Evolutionary conservation across 2,329 filamentous ascomycete genomes (phyloP).

Genomic region (Phyllosticta citriasiana): DNA sequence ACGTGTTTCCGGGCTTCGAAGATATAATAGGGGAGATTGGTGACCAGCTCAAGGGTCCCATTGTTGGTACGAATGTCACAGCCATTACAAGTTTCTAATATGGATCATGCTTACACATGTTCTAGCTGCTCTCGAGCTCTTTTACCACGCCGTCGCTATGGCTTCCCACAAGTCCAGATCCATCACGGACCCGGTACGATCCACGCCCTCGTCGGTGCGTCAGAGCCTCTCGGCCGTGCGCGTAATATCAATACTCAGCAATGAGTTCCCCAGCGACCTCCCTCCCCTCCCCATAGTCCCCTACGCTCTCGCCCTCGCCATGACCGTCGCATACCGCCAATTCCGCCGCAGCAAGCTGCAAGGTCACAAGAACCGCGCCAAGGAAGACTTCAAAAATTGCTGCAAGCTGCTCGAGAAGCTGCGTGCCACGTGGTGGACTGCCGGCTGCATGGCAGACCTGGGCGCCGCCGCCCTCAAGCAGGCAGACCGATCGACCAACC

Average conservation of each 20-base stretch:
- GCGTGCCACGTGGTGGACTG: conserved; percentile 35
- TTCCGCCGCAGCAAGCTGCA: conserved; percentile 42
- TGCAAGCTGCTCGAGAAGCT: conserved; percentile 35
- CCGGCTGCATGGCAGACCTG: conserved; percentile 36
- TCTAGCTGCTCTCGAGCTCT: conserved; percentile 36
- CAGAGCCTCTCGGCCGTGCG: conserved; percentile 47
- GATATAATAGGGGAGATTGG: conserved; percentile 32
- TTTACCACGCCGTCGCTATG: conserved; percentile 48
- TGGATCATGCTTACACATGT: neutral
- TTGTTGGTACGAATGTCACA: conserved; percentile 23
- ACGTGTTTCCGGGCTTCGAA: conserved; percentile 36
- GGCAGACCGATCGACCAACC: conserved; percentile 16
- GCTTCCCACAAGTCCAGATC: conserved; percentile 43
- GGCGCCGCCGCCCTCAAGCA: conserved; percentile 30
- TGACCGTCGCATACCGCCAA: conserved; percentile 48
- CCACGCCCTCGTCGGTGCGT: conserved; percentile 42
- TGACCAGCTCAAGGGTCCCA: conserved; percentile 27
- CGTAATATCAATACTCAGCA: conserved; percentile 42
- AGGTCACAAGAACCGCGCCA: conserved; percentile 37
- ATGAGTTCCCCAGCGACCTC: conserved; percentile 35
- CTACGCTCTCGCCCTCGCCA: conserved; percentile 45
- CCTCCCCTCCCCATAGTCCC: conserved; percentile 46
- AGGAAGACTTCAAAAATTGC: conserved; percentile 35
- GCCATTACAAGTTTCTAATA: neutral
- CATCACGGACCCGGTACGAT: conserved; percentile 35